Evolutionary conservation across 306 rosid genomes (phyloP).

Genomic region (Hippophae rhamnoides): DNA sequence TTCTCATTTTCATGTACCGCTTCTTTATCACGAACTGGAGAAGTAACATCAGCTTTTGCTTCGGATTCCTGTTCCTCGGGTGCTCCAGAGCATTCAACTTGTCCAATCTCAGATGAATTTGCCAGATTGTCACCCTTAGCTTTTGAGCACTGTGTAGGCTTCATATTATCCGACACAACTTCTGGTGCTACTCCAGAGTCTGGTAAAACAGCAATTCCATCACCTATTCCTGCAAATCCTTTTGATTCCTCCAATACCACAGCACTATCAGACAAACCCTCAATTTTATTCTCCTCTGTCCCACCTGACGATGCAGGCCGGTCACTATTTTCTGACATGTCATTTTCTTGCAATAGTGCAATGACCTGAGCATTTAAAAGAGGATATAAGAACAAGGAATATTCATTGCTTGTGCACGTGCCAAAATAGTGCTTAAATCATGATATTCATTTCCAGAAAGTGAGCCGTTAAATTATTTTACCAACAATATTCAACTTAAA

Average conservation of each 20-base stretch:
- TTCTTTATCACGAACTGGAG: conserved; percentile 8
- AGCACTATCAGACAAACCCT: conserved; percentile 23
- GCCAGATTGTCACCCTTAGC: background rate
- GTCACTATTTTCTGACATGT: conserved; percentile 1
- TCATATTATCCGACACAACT: background rate
- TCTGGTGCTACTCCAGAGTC: conserved; percentile 2
- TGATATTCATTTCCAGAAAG: too few relatives aligned
- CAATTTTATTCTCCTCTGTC: conserved; percentile 19
- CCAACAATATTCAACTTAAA: too few relatives aligned
- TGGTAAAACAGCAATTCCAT: conserved; percentile 10
- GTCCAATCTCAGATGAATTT: background rate
- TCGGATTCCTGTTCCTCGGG: conserved; percentile 13
- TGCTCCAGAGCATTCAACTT: background rate
- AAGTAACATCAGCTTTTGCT: conserved; percentile 12
- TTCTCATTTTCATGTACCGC: background rate
- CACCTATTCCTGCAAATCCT: conserved; percentile 18
- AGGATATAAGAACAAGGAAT: conserved; percentile 1
- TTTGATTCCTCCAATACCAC: conserved; percentile 6
- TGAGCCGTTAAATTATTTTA: too few relatives aligned
- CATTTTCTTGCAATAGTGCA: background rate
- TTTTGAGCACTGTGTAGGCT: background rate
- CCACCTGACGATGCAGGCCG: conserved; percentile 4
- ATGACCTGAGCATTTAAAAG: conserved; percentile 15
- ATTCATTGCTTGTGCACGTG: too few relatives aligned
- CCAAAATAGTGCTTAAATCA: too few relatives aligned